phyloP scores from a whole-genome alignment of 345 rosid species.

The Eucalyptus erythrocorys region DNA sequence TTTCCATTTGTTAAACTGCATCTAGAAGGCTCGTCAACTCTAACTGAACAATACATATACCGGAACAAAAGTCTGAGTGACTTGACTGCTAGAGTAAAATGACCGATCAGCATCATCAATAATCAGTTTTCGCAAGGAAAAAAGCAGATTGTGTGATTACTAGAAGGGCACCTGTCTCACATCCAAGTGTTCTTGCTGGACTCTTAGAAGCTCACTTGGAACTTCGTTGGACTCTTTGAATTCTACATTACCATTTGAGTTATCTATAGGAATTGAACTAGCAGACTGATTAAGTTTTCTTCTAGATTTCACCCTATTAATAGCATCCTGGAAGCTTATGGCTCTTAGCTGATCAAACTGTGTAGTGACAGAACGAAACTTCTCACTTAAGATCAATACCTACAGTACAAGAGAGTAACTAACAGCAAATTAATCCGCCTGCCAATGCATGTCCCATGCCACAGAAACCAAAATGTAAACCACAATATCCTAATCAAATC shows the following conservation, averaged over 20 bases:
- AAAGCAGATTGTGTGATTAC: constrained; percentile 12
- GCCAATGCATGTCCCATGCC: background rate
- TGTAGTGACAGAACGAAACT: constrained; percentile 73
- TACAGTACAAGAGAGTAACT: constrained; percentile 9
- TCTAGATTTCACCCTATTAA: constrained; percentile 60
- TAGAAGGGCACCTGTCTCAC: constrained; percentile 85
- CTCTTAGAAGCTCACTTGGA: constrained; percentile 40
- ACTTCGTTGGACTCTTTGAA: constrained; percentile 27
- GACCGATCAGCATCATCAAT: background rate
- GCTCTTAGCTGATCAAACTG: constrained; percentile 86
- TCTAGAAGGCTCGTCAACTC: constrained; percentile 81
- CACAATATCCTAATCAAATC: background rate
- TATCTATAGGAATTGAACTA: constrained; percentile 23
- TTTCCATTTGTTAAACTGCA: constrained; percentile 78
- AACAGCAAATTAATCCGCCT: background rate
- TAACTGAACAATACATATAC: constrained; percentile 28
- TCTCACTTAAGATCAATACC: constrained; percentile 78
- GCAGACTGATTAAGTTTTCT: constrained; percentile 44
- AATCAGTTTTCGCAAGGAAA: background rate
- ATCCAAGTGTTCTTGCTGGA: constrained; percentile 69
- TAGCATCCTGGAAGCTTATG: constrained; percentile 80
- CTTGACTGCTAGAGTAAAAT: background rate
- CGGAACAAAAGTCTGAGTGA: background rate
- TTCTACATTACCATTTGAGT: constrained; percentile 21
- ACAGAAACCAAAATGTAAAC: background rate